A percentile compares a stretch with the other conserved stretches of the same genome.
phyloP scores from a whole-genome alignment of 305 asterid species.

The Solanum hybrid region DNA sequence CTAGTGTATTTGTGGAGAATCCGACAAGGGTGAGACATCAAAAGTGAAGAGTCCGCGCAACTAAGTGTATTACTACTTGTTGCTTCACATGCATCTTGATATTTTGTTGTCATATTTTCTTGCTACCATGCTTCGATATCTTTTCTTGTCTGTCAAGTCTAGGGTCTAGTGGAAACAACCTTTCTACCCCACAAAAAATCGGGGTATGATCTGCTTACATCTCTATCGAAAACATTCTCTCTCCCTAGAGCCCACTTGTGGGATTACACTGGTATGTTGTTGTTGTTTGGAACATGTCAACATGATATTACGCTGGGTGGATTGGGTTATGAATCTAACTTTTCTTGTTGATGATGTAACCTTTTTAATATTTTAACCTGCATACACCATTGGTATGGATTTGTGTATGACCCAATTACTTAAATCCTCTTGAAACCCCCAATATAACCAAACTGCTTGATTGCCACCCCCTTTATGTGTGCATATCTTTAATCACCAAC shows the following conservation, averaged over 20 bases:
- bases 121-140: neutral
- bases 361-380: neutral
- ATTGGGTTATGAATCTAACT: neutral
- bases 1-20: neutral
- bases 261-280: neutral
- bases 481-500: neutral
- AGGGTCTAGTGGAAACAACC: neutral
- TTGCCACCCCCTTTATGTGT: neutral
- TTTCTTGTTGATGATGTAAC: neutral
- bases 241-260: neutral
- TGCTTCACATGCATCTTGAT: neutral
- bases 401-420: neutral
- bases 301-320: neutral
- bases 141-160: neutral
- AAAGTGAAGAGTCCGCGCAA: neutral
- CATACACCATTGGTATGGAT: neutral
- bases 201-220: neutral
- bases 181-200: neutral
- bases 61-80: neutral
- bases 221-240: neutral
- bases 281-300: neutral
- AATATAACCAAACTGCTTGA: neutral
- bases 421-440: neutral
- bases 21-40: neutral
- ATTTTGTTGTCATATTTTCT: neutral